phyloP scores from a whole-genome alignment of 176 grass and related monocot genomes.

The Phoenix dactylifera region DNA sequence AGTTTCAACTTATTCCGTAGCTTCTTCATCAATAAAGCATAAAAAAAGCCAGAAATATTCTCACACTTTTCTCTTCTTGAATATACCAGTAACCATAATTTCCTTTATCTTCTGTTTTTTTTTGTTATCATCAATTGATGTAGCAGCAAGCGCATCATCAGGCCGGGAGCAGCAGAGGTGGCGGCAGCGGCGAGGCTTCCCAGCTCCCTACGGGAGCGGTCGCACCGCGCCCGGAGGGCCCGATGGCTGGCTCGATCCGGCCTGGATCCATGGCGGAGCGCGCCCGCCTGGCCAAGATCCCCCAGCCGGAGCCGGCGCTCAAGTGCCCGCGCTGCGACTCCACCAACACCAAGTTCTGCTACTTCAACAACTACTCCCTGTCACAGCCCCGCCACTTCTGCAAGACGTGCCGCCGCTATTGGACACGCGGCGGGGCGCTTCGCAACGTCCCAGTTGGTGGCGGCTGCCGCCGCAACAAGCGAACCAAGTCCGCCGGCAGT shows the following conservation, averaged over 20 bases:
- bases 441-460: constrained; percentile 88
- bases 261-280: constrained; percentile 70
- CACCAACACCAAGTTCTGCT: constrained; percentile 96
- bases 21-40: constrained; percentile 23
- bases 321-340: constrained; percentile 94
- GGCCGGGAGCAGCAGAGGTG: constrained; percentile 8
- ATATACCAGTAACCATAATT: constrained; percentile 49
- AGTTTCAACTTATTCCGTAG: constrained; percentile 15
- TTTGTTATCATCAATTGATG: constrained; percentile 25
- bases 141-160: constrained; percentile 38
- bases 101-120: constrained; percentile 18
- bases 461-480: constrained; percentile 85
- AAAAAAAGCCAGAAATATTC: constrained; percentile 30
- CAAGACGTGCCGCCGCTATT: constrained; percentile 93
- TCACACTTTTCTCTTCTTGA: constrained; percentile 37
- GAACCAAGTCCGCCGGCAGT: constrained; percentile 17
- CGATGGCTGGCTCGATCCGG: constrained; percentile 19
- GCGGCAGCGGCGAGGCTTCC: constrained; percentile 28
- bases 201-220: not conserved
- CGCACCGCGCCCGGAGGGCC: constrained; percentile 10
- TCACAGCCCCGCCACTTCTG: constrained; percentile 97
- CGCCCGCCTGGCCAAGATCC: constrained; percentile 50
- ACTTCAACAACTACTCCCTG: constrained; percentile 93
- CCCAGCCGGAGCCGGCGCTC: constrained; percentile 71
- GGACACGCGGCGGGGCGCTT: constrained; percentile 82